phyloP scores from a whole-genome alignment of 495 filamentous ascomycete species.

The Tetracladium setigerum region DNA sequence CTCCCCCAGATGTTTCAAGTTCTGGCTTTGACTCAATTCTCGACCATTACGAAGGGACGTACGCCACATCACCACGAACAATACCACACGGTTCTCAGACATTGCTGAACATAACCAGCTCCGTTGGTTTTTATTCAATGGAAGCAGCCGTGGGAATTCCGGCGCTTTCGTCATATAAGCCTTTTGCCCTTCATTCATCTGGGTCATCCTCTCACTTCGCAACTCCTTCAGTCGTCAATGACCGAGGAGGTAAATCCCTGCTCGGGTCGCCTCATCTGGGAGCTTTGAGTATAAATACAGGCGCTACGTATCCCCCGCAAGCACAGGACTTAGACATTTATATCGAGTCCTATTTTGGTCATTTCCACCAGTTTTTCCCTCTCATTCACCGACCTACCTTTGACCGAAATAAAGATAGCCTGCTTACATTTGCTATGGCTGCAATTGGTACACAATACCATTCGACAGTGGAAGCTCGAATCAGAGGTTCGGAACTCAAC shows the following conservation, averaged over 20 bases:
- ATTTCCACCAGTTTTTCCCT: constrained; percentile 15
- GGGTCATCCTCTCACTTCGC: constrained; percentile 12
- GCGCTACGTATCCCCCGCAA: neutral
- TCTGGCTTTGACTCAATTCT: constrained; percentile 14
- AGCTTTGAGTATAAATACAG: neutral
- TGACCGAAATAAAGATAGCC: constrained; percentile 5
- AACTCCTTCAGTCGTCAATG: constrained; percentile 6
- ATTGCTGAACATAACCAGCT: constrained; percentile 17
- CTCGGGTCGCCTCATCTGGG: constrained; percentile 10
- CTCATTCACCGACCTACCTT: constrained; percentile 20
- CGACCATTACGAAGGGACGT: constrained; percentile 13
- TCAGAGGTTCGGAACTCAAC: constrained; percentile 15
- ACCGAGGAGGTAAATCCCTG: constrained; percentile 2
- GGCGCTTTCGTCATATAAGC: constrained; percentile 20
- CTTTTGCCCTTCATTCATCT: constrained; percentile 19
- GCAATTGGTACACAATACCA: constrained; percentile 23
- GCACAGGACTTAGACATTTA: constrained; percentile 14
- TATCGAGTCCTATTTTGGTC: constrained; percentile 15
- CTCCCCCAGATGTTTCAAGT: constrained; percentile 11
- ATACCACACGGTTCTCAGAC: constrained; percentile 4
- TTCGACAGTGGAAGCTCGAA: constrained; percentile 13
- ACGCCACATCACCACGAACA: constrained; percentile 12
- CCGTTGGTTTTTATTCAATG: constrained; percentile 13
- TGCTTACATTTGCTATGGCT: constrained; percentile 17
- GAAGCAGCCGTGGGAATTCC: constrained; percentile 23